Base-by-base conservation (phyloP, 352 stramenopile species). In the Phytopythium chamaehyphon region DNA sequence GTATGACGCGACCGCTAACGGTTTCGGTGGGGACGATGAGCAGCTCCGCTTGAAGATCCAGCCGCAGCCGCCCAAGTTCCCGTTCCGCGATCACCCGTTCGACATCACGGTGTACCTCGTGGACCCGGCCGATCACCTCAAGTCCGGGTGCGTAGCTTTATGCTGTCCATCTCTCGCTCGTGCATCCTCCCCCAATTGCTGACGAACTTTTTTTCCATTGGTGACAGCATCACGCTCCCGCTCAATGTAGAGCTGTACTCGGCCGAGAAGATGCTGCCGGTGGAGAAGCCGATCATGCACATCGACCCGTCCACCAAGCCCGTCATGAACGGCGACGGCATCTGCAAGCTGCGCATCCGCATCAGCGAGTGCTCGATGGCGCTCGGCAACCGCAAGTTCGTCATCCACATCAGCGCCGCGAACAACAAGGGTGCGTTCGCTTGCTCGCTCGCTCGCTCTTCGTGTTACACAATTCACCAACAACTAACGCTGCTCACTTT, bases 101-200 rank as follows among this genome's bases (percentile, higher is more conserved):
- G 84, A 95, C 18, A 76, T 95, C 47, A 93, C 82, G 0, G 79
- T 95, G 47, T 95, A 90, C 51, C 77, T 95, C 31, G 84, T 95
- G n/a, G 82, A 92, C 50, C 57, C 75, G 6, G 71, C 82, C 1
- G 84, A 92, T 26, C 78, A 90, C 40, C 71, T 93, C 49, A 92
- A 91, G 64, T 80, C 81, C 9, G 83, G 76, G 55, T 88, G 60
- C 49, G 72, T 6, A 24, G 39, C n/a, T n/a, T n/a, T n/a, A n/a
- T n/a, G 21, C 19, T 39, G 6, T 40, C 16, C 4, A 24, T 39
- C 33, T 40, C 33, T 21, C 7, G 24, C 14, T 40, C 16, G 6
- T 31, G 1, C 28, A 11, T 21, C 42, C 42, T 26, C 15, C 22
- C 5, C 23, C 23, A 24, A 9, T 35, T 4, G 28, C n/a, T 45